Percentiles rank a stretch among this genome's conserved stretches.
These are phyloP conservation scores for Nannochloropsis oceanica DNA, from an alignment of 108 stramenopile species.

Conservation along the genomic window DNA sequence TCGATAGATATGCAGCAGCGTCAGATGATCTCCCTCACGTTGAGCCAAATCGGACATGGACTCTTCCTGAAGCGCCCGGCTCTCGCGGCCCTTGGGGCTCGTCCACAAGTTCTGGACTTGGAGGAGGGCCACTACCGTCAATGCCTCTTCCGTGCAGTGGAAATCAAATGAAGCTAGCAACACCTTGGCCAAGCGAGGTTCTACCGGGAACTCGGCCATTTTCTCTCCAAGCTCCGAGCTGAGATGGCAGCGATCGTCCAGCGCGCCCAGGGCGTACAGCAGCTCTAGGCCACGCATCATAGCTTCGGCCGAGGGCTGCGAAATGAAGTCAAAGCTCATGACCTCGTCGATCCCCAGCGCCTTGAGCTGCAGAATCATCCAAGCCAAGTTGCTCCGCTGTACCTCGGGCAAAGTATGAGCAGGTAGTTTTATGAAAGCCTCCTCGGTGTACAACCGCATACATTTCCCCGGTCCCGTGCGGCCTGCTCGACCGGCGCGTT, in stretches of 20 bases:
- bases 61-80: conserved; percentile 49
- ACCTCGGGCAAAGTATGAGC: conserved; percentile 48
- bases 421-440: conserved; percentile 16
- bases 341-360: conserved; percentile 84
- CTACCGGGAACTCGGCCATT: conserved; percentile 50
- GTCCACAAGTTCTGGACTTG: conserved; percentile 61
- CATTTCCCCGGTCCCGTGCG: conserved; percentile 72
- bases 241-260: conserved; percentile 31
- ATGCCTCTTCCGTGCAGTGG: conserved; percentile 52
- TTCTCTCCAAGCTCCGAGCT: conserved; percentile 44
- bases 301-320: conserved; percentile 69
- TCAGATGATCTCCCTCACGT: conserved; percentile 74
- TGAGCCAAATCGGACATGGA: conserved; percentile 66
- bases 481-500: conserved; percentile 83
- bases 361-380: conserved; percentile 78
- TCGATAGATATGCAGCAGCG: conserved; percentile 59
- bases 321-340: conserved; percentile 73
- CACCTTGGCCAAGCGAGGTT: conserved; percentile 54
- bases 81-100: conserved; percentile 52
- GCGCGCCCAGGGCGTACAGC: conserved; percentile 40
- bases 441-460: conserved; percentile 78
- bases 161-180: conserved; percentile 47
- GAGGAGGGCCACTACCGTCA: conserved; percentile 68
- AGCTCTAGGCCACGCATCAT: conserved; percentile 77
- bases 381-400: conserved; percentile 60